phyloP scores from a whole-genome alignment of 495 filamentous ascomycete species.

The Xylaria longipes region DNA sequence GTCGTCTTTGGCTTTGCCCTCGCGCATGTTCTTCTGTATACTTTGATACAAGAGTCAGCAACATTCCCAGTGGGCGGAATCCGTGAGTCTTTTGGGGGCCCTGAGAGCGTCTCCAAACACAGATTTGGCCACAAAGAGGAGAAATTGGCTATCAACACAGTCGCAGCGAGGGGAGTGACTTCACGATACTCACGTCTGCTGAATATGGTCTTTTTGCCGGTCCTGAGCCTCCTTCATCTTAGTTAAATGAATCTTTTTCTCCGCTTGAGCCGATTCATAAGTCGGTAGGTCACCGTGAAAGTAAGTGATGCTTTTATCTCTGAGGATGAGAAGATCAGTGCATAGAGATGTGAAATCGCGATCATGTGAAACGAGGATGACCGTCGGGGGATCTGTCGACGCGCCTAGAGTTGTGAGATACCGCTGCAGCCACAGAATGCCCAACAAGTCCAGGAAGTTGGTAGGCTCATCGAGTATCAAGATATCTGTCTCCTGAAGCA shows the following conservation, averaged over 20 bases:
- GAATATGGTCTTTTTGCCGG: constrained; percentile 75
- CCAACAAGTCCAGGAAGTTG: constrained; percentile 81
- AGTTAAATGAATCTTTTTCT: constrained; percentile 67
- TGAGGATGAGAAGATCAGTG: constrained; percentile 76
- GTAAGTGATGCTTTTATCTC: constrained; percentile 68
- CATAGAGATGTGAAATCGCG: constrained; percentile 74
- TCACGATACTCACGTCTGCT: constrained; percentile 56
- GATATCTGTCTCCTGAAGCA: constrained; percentile 75
- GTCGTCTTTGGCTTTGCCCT: constrained; percentile 74
- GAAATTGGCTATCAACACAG: not conserved
- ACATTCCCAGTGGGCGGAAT: not conserved
- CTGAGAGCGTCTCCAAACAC: not conserved
- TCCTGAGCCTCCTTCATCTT: constrained; percentile 82
- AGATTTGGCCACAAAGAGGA: not conserved
- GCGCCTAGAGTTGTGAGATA: constrained; percentile 61
- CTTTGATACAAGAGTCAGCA: constrained; percentile 8
- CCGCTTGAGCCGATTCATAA: constrained; percentile 71
- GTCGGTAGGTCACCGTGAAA: constrained; percentile 74
- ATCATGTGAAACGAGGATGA: constrained; percentile 82
- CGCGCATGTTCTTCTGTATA: constrained; percentile 70
- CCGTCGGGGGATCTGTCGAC: constrained; percentile 50
- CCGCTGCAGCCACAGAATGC: constrained; percentile 82
- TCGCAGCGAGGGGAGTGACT: not conserved
- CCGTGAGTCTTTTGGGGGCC: not conserved
- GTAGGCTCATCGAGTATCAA: constrained; percentile 88